Evolutionary conservation across 768 basidiomycete species (phyloP), one percentile per base, ranked within the genome.

Genomic region (Gymnopilus dilepis): DNA sequence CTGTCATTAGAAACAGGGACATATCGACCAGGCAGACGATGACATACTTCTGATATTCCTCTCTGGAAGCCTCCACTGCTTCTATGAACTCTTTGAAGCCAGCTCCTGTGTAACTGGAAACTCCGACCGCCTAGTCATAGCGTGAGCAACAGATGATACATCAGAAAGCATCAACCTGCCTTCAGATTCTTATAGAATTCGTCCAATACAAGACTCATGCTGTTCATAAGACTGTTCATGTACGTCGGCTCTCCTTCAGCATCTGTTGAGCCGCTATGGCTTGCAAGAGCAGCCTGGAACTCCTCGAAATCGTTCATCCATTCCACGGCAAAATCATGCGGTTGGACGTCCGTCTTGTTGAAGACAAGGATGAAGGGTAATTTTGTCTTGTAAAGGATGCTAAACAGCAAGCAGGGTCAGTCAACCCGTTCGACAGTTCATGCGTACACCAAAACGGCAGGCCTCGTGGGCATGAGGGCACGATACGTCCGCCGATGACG

Each of bases 231-330:
- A 72, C 94, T 96, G 73, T 94, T 96, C 95, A 98, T 97, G 74
- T 98, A 99, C 40, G 92, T 95, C 50, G 94, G 92, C 70, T 97
- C 97, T 53, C 93, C 95, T 64, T 95, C 90, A 4, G 88, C 81
- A 72, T 92, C 89, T 56, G 83, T 81, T 24, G 84, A 83, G 11
- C 86, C 86, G 53, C 80, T 78, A 69, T 92, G 88, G 1, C 88
- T 80, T 3, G 90, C 86, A 56, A 99, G 77, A 1, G 96, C 97
- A 3, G 81, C 84, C 72, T 99, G 97, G 76, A 98, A 99, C 24
- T 86, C 86, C 74, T 99, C 97, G 69, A 98, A 99, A 72, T 99
- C 97, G 47, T 86, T 82, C 97, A 99, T 99, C 97, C 97, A 99
- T 64, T 96, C 94, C 28, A 97, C 65, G 9, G 97, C 97, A 74